Evolutionary conservation across 2,329 filamentous ascomycete genomes (phyloP), one percentile per base, ranked within the genome.

Genomic region (Pseudophaeomoniella oleicola): DNA sequence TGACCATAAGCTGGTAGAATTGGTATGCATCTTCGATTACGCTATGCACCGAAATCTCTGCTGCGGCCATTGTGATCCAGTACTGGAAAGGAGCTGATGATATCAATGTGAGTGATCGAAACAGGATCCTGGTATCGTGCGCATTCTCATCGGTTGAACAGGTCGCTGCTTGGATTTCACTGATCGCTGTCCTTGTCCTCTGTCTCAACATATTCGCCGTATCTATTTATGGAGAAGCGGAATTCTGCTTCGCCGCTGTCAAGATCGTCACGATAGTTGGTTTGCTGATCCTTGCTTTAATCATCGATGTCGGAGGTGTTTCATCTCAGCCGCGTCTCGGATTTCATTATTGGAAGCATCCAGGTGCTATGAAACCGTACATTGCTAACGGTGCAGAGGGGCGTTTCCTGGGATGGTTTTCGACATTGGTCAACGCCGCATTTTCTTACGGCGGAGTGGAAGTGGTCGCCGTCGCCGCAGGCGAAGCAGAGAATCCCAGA

Each of bases 21-120:
- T 58, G 55, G 55, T 57, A 34, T 18, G 32, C 32, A 12, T 34
- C 32, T 12, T 16, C 37, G 32, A 15, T 50, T 40, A 48, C 45
- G 2, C 39, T 47, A 13, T 59, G 56, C 47, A 60, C 72, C 38
- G 75, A 81, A 51, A 75, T 79, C 38, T 71, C 72, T 0, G 76
- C 76, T 12, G 71, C 72, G n/a, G 67, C 70, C 19, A 69, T 77
- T 2, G 57, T 81, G 19, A 74, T 80, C 42, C 59, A 74, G 45
- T 78, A 69, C 48, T 81, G 75, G 75, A 50, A 54, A 2, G 61
- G 62, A 3, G 42, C 53, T 30, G 29, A 39, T 12, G 42, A 48
- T 17, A 56, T 58, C 44, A 58, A 57, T 36, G 51, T 51, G 18
- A 34, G 32, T 9, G 18, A 16, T 14, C 30, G 16, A 32, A 32